Conservation (phyloP, 441 rosid genomes). For the Euphorbia celastroides region DNA sequence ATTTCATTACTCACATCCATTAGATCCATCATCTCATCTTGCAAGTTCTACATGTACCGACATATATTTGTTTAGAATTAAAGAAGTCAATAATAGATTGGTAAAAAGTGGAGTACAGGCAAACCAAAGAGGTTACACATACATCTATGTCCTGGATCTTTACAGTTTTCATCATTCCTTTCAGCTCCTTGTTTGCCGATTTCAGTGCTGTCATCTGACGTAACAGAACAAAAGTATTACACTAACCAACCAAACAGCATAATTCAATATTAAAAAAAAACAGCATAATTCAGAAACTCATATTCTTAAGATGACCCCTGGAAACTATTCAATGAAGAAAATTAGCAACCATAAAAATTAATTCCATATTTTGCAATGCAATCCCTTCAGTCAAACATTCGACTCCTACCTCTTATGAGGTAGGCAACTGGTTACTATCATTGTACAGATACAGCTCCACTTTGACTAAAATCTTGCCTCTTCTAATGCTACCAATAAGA, state of each 20-base stretch:
- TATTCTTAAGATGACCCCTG: conserved; percentile 2
- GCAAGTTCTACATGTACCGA: conserved; percentile 59
- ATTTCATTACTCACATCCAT: conserved; percentile 96
- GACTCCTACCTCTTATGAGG: conserved; percentile 46
- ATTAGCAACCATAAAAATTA: conserved; percentile 10
- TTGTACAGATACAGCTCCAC: conserved; percentile 31
- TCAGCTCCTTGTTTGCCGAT: conserved; percentile 82
- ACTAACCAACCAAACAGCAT: no score
- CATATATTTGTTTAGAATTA: conserved; percentile 5
- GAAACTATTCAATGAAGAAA: background rate
- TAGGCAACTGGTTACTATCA: conserved; percentile 40
- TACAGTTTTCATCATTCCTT: conserved; percentile 95
- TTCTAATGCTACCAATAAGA: no score
- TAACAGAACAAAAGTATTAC: conserved; percentile 7
- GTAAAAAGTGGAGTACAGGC: background rate
- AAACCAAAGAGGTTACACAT: conserved; percentile 20
- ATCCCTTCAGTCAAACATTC: conserved; percentile 23
- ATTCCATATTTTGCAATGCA: conserved; percentile 16
- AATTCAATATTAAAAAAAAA: no score
- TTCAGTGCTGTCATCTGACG: conserved; percentile 86
- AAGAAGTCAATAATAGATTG: conserved; percentile 5
- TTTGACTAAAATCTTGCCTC: no score
- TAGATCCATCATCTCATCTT: conserved; percentile 99
- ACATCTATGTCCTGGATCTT: conserved; percentile 94
- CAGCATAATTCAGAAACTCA: background rate